These are phyloP conservation scores for Haplosporangium gracile DNA, from an alignment of 192 early-diverging fungal species.

Conservation along the genomic window DNA sequence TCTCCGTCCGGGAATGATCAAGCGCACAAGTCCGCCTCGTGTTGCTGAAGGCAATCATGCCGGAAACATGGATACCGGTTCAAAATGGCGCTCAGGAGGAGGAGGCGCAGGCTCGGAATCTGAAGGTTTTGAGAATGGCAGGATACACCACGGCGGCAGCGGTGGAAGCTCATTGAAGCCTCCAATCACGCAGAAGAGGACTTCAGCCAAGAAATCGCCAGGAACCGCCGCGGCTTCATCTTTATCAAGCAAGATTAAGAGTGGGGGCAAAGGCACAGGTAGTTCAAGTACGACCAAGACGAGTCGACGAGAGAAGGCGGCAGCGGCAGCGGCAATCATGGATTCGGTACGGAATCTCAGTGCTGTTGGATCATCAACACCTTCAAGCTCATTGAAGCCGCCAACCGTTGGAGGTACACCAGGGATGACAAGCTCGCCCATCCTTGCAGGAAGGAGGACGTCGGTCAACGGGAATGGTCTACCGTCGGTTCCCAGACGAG, in stretches of 20 bases:
- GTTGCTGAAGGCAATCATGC: slow-evolving; percentile 44
- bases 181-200: slow-evolving; percentile 32
- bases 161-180: slow-evolving; percentile 17
- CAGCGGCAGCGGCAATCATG: slow-evolving; percentile 32
- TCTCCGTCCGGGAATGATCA: slow-evolving; percentile 31
- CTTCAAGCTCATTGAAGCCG: slow-evolving; percentile 21
- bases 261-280: background rate
- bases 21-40: slow-evolving; percentile 32
- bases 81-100: slow-evolving; percentile 47
- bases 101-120: slow-evolving; percentile 42
- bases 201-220: slow-evolving; percentile 30
- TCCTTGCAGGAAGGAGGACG: slow-evolving; percentile 26
- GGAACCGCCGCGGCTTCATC: background rate
- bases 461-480: slow-evolving; percentile 36
- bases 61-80: slow-evolving; percentile 17
- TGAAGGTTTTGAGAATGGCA: slow-evolving; percentile 48
- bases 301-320: slow-evolving; percentile 31
- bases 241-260: slow-evolving; percentile 20
- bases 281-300: slow-evolving; percentile 21
- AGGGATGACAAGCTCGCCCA: slow-evolving; percentile 21
- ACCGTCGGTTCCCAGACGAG: slow-evolving; percentile 15
- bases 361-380: slow-evolving; percentile 18
- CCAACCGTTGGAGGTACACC: slow-evolving; percentile 25
- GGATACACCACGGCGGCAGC: slow-evolving; percentile 1
- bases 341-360: slow-evolving; percentile 40